These are phyloP conservation scores for Geotrichum ghanense DNA, from an alignment of 805 yeast genomes.

Conservation along the genomic window DNA sequence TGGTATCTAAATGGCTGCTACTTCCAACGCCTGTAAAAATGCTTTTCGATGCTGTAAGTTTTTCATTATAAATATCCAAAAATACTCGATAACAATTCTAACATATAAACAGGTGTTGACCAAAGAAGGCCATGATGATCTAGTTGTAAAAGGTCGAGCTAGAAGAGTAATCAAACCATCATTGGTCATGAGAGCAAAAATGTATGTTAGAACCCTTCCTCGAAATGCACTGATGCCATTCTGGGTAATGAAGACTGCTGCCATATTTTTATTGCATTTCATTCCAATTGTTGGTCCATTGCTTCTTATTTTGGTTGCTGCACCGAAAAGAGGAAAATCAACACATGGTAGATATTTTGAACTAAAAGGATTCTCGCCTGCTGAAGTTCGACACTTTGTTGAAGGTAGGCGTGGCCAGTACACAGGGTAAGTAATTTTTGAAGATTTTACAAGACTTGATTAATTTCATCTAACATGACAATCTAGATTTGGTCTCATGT, in stretches of 20 bases:
- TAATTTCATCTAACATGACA: no score
- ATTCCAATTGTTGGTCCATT: conserved; percentile 55
- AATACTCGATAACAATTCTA: background rate
- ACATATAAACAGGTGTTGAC: conserved; percentile 21
- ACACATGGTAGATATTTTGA: conserved; percentile 47
- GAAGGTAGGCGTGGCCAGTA: conserved; percentile 21
- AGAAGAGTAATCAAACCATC: conserved; percentile 26
- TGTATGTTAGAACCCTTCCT: conserved; percentile 28
- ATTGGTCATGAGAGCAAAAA: conserved; percentile 21
- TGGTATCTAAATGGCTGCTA: conserved; percentile 32
- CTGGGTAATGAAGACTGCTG: conserved; percentile 29
- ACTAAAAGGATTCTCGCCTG: conserved; percentile 38
- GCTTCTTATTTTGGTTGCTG: conserved; percentile 36
- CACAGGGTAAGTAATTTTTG: conserved; percentile 12
- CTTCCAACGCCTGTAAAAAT: conserved; percentile 37
- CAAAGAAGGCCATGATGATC: conserved; percentile 34
- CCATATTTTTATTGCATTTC: conserved; percentile 31
- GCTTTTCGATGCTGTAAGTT: conserved; percentile 36
- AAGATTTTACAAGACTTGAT: background rate
- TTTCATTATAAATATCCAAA: no score
- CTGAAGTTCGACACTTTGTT: conserved; percentile 28
- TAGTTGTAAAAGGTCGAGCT: conserved; percentile 32
- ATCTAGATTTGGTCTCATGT: conserved; percentile 24
- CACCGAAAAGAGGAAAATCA: conserved; percentile 42
- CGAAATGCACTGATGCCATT: conserved; percentile 29